A percentile compares a stretch with the other conserved stretches of the same genome.
These are phyloP conservation scores for Bodo saltans DNA, from an alignment of 78 protist species.

Conservation along the genomic window DNA sequence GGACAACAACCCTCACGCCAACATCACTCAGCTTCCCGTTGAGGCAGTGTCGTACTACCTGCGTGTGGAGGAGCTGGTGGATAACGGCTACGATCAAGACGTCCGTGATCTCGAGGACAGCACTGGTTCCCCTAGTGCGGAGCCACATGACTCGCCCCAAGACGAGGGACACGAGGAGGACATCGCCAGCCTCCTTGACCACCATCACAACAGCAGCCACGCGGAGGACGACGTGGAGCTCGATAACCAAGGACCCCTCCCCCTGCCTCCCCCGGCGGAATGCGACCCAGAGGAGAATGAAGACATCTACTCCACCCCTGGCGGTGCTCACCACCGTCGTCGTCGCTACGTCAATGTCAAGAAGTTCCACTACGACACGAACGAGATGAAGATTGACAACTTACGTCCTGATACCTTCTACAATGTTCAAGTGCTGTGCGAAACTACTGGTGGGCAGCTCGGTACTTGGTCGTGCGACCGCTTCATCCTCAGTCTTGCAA, in stretches of 20 bases:
- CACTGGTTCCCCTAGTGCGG: neutral
- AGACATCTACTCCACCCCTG: too few relatives aligned
- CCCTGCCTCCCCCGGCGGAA: too few relatives aligned
- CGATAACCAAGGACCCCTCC: too few relatives aligned
- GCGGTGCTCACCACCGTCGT: too few relatives aligned
- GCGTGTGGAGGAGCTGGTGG: constrained; percentile 9
- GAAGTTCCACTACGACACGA: neutral
- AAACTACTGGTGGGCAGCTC: neutral
- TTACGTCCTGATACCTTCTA: neutral
- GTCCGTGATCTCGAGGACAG: neutral
- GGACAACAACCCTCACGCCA: too few relatives aligned
- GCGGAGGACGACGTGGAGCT: too few relatives aligned
- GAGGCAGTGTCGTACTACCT: constrained; percentile 1
- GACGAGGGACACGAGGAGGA: neutral
- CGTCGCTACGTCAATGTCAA: too few relatives aligned
- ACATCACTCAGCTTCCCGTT: too few relatives aligned
- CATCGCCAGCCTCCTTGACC: neutral
- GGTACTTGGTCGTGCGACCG: neutral
- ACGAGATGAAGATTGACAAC: neutral
- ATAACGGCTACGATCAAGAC: neutral
- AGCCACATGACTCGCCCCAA: neutral
- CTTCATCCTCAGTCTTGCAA: neutral
- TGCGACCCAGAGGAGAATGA: too few relatives aligned
- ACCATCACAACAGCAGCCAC: neutral
- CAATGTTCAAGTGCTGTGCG: neutral